Conservation (phyloP, 495 filamentous ascomycete genomes). For the Penicillium salamii region DNA sequence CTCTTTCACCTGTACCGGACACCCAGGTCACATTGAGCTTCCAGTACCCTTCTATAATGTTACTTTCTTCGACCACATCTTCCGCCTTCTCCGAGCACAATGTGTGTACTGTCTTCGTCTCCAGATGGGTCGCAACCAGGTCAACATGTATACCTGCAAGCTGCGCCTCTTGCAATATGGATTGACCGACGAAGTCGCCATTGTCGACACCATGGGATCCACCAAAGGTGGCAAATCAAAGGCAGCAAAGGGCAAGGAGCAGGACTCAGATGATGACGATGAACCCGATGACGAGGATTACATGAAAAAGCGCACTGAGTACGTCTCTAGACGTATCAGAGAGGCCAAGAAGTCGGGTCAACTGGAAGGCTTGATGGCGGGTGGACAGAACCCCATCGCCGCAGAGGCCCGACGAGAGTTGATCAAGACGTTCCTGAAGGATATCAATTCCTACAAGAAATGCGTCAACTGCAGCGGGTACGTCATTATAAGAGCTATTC, state of each 20-base stretch:
- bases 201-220: constrained; percentile 57
- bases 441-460: constrained; percentile 59
- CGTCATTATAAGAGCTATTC: constrained; percentile 26
- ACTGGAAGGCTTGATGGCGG: constrained; percentile 50
- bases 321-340: constrained; percentile 65
- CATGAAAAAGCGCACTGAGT: constrained; percentile 64
- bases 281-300: constrained; percentile 56
- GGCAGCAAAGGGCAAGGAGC: constrained; percentile 32
- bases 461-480: constrained; percentile 74
- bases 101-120: constrained; percentile 88
- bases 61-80: constrained; percentile 85
- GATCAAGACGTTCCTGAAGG: constrained; percentile 75
- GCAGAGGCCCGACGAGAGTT: constrained; percentile 68
- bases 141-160: constrained; percentile 80
- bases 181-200: constrained; percentile 67
- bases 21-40: constrained; percentile 92
- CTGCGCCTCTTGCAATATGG: constrained; percentile 83
- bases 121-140: constrained; percentile 65
- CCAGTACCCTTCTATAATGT: constrained; percentile 91
- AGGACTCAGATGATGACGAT: constrained; percentile 52
- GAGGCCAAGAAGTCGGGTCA: constrained; percentile 44
- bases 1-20: constrained; percentile 79
- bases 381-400: constrained; percentile 77
- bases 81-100: constrained; percentile 77
- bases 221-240: constrained; percentile 28